These are phyloP conservation scores for Magnolia kwangsiensis DNA, from an alignment of 164 flowering plant genomes.

Conservation along the genomic window DNA sequence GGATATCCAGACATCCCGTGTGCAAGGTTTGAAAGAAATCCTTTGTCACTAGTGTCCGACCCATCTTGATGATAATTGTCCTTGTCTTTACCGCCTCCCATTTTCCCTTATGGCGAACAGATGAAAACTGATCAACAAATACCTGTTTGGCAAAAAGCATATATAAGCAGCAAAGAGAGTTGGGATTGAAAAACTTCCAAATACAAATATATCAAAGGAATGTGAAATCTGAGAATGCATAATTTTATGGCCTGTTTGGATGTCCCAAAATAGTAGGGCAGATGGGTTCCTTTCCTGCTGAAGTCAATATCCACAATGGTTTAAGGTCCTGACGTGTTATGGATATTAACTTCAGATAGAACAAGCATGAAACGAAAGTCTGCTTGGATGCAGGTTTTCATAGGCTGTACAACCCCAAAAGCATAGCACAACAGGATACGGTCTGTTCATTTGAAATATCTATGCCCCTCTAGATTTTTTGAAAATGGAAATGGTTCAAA, in stretches of 20 bases:
- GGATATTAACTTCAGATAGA: not conserved
- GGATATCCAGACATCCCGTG: slow-evolving; percentile 28
- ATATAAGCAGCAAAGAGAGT: not conserved
- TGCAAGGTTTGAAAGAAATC: slow-evolving; percentile 37
- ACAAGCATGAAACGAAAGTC: no score
- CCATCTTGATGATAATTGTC: slow-evolving; percentile 30
- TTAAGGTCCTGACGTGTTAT: not conserved
- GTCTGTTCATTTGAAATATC: no score
- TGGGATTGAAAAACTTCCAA: not conserved
- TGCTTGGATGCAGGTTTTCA: no score
- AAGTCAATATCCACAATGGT: not conserved
- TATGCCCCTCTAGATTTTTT: no score
- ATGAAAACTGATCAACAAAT: not conserved
- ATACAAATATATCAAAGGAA: not conserved
- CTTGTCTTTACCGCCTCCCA: slow-evolving; percentile 62
- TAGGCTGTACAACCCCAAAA: no score
- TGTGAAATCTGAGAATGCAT: no score
- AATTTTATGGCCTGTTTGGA: not conserved
- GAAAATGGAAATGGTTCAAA: no score
- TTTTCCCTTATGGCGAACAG: slow-evolving; percentile 10
- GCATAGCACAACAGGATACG: no score
- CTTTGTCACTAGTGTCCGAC: slow-evolving; percentile 33
- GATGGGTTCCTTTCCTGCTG: not conserved
- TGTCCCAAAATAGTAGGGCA: not conserved
- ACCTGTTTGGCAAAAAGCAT: not conserved